Conservation (phyloP, 345 rosid species). For the Linum usitatissimum region DNA sequence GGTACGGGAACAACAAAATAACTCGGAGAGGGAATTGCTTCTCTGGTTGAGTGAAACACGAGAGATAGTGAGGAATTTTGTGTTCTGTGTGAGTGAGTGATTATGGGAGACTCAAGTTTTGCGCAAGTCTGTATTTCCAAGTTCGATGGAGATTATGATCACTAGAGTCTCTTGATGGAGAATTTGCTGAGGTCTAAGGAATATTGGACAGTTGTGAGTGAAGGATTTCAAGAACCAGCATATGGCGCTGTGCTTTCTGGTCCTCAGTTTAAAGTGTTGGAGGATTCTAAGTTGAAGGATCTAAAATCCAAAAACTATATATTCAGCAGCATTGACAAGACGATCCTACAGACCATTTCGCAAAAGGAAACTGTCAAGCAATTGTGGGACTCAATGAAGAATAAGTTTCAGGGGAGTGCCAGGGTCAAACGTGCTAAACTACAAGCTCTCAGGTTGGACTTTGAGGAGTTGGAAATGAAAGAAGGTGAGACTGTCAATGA, state of each 20-base stretch:
- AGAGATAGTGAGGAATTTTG: too few species aligned
- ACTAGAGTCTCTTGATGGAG: background rate
- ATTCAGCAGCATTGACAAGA: too few species aligned
- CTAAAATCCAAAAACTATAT: too few species aligned
- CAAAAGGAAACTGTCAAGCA: background rate
- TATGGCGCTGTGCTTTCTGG: accelerated
- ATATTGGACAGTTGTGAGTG: background rate
- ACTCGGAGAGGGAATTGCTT: too few species aligned
- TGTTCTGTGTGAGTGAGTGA: too few species aligned
- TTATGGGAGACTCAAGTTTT: background rate
- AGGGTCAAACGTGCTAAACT: background rate
- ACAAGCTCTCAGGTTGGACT: background rate
- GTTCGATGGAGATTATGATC: background rate
- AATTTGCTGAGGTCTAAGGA: background rate
- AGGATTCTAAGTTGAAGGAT: too few species aligned
- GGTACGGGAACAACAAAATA: too few species aligned
- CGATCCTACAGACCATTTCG: too few species aligned
- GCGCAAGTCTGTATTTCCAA: background rate
- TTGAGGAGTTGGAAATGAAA: background rate
- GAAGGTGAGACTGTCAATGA: background rate
- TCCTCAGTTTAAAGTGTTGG: background rate
- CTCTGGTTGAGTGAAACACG: too few species aligned
- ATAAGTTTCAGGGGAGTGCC: background rate
- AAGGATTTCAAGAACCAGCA: background rate
- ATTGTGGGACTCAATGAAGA: background rate